Percentiles rank a stretch among this genome's conserved stretches.
phyloP scores from a whole-genome alignment of 2,329 filamentous ascomycete species.

The Talaromyces sp. region DNA sequence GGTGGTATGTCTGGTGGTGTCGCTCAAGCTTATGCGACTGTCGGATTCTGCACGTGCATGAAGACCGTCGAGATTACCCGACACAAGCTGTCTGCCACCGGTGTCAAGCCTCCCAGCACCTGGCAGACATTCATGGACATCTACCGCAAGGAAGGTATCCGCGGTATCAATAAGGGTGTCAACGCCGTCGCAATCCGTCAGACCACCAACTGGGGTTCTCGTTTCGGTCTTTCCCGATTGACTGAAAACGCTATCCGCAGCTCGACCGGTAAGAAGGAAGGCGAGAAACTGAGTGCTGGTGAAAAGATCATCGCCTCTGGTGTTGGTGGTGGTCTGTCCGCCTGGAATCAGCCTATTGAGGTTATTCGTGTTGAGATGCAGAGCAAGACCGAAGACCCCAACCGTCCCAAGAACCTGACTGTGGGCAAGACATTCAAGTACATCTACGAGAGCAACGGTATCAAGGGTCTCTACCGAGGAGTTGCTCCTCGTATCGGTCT shows the following conservation, averaged over 20 bases:
- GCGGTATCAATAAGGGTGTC: slow-evolving; percentile 96
- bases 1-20: slow-evolving; percentile 94
- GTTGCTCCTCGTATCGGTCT: slow-evolving; percentile 91
- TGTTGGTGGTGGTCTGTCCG: slow-evolving; percentile 87
- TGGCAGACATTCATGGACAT: slow-evolving; percentile 96
- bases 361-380: slow-evolving; percentile 99
- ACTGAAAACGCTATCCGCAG: slow-evolving; percentile 84
- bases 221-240: slow-evolving; percentile 89
- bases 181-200: slow-evolving; percentile 98
- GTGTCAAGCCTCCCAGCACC: slow-evolving; percentile 82
- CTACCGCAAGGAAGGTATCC: slow-evolving; percentile 89
- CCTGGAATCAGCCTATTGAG: slow-evolving; percentile 99
- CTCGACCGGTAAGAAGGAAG: slow-evolving; percentile 72
- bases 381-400: slow-evolving; percentile 96
- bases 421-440: slow-evolving; percentile 78
- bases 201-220: slow-evolving; percentile 98
- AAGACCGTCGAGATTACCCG: slow-evolving; percentile 99
- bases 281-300: slow-evolving; percentile 69
- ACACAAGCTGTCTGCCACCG: slow-evolving; percentile 83
- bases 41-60: slow-evolving; percentile 99
- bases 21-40: slow-evolving; percentile 97
- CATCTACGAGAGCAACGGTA: slow-evolving; percentile 84
- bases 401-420: slow-evolving; percentile 98
- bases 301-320: slow-evolving; percentile 89
- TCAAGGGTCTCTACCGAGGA: slow-evolving; percentile 92